Percentiles rank a stretch among this genome's conserved stretches.
phyloP scores from a whole-genome alignment of 2,329 filamentous ascomycete species.

The Colletotrichum spinosum region DNA sequence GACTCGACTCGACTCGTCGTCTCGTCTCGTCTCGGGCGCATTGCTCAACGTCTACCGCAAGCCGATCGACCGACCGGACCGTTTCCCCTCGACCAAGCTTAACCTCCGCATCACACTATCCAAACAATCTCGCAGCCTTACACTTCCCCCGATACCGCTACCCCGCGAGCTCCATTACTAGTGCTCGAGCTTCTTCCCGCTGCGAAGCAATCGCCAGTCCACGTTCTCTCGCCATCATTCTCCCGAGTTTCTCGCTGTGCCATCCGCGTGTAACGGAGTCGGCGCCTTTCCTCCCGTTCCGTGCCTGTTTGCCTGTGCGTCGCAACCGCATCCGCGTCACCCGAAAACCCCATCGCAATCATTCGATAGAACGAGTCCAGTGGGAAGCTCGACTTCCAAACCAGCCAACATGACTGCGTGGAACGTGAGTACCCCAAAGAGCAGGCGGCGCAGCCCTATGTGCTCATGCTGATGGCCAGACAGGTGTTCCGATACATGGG shows the following conservation, averaged over 20 bases:
- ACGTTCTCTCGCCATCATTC: conserved; percentile 5
- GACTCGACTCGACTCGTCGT: conserved; percentile 20
- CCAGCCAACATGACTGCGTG: conserved; percentile 52
- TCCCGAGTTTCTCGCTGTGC: conserved; percentile 15
- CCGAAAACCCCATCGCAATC: conserved; percentile 17
- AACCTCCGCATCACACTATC: conserved; percentile 4
- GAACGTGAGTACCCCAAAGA: conserved; percentile 48
- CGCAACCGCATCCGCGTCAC: conserved; percentile 21
- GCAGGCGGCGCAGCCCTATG: neutral
- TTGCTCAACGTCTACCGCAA: neutral
- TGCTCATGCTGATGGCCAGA: conserved; percentile 20
- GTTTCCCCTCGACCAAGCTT: neutral
- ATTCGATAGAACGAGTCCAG: neutral
- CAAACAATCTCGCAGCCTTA: conserved; percentile 14
- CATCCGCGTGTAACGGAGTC: conserved; percentile 38
- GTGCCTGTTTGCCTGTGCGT: conserved; percentile 30
- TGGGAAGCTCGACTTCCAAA: conserved; percentile 31
- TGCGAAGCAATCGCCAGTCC: neutral
- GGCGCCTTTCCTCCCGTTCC: conserved; percentile 18
- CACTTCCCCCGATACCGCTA: conserved; percentile 5
- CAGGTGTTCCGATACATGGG: conserved; percentile 80
- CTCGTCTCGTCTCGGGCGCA: conserved; percentile 4
- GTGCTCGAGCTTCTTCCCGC: too few relatives aligned
- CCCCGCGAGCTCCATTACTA: neutral
- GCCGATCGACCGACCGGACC: conserved; percentile 1